Evolutionary conservation across 2,329 filamentous ascomycete species (phyloP), one percentile per base, ranked within the genome.

Genomic region (Ilyonectria sp.): DNA sequence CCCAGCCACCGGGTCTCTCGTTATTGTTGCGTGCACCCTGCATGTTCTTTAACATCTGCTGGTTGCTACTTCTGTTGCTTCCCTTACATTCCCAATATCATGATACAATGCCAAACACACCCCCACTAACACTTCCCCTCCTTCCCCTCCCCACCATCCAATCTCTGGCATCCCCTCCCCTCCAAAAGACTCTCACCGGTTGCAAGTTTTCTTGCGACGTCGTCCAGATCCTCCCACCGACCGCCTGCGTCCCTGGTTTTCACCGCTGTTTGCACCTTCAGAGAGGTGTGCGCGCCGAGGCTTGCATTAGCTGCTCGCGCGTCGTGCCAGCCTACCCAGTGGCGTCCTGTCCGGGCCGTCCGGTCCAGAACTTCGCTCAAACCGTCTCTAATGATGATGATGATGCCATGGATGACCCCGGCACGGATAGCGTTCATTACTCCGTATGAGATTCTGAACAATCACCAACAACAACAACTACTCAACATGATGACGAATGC

Each of bases 101-200:
- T 63, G 61, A 57, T 64, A 46, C 67, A 64, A 61, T 46, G 52
- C 37, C 60, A 57, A 52, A 58, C 54, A 55, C 54, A 63, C 44
- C 60, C 69, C 26, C 26, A 65, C 67, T 66, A 64, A 67, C 67
- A 69, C 68, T 60, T 67, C 59, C 65, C 69, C 68, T 65, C 68
- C 59, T 60, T 57, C 64, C 66, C 70, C 64, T 64, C 60, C 58
- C 57, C 61, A 67, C 47, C 68, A 55, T 70, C 68, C 69, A 75
- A 74, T 75, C 65, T 72, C 69, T 68, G 71, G 69, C 71, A 61
- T 72, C 60, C 62, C 57, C 69, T 75, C 65, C 73, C 73, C 73
- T 68, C 69, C 71, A 70, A 49, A 57, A 66, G 56, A 52, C 55
- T 33, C 59, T 75, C 69, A 75, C 73, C 71, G 72, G 70, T 57